Percentiles rank a stretch among this genome's conserved stretches.
These are phyloP conservation scores for Aspergillus bombycis DNA, from an alignment of 2,329 filamentous ascomycete genomes.

Conservation along the genomic window DNA sequence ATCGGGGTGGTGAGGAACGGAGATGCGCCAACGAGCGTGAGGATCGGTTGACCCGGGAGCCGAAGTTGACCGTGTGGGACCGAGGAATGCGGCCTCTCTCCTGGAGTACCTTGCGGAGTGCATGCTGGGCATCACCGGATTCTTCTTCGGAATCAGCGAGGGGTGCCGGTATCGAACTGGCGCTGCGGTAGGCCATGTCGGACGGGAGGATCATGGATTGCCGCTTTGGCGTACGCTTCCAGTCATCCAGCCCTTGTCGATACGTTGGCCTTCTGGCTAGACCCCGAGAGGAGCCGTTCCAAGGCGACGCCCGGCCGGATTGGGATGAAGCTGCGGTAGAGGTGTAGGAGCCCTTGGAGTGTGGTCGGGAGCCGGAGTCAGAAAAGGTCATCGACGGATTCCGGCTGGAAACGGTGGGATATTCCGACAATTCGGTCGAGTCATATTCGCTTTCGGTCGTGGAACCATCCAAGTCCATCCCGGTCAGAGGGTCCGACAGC, in stretches of 20 bases:
- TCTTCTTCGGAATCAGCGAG: constrained; percentile 34
- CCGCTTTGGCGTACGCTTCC: constrained; percentile 38
- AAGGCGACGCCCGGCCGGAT: constrained; percentile 46
- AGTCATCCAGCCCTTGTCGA: constrained; percentile 29
- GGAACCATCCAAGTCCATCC: constrained; percentile 48
- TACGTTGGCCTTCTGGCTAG: constrained; percentile 28
- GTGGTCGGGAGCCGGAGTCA: constrained; percentile 43
- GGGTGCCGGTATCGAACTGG: constrained; percentile 30
- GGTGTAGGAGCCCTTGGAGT: constrained; percentile 49
- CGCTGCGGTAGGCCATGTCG: constrained; percentile 37
- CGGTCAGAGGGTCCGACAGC: constrained; percentile 38
- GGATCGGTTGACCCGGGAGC: constrained; percentile 31
- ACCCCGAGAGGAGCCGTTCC: constrained; percentile 39
- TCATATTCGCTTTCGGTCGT: constrained; percentile 47
- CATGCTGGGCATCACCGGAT: constrained; percentile 50
- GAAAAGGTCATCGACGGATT: constrained; percentile 45
- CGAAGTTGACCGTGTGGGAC: constrained; percentile 34
- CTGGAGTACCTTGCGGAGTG: constrained; percentile 50
- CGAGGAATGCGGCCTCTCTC: constrained; percentile 32
- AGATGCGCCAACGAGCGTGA: constrained; percentile 40
- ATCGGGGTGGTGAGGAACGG: constrained; percentile 49
- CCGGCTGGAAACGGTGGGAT: constrained; percentile 39
- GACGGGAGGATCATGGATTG: constrained; percentile 35
- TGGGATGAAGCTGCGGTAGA: constrained; percentile 45
- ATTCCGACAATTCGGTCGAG: constrained; percentile 45